Evolutionary conservation across 2,329 filamentous ascomycete genomes (phyloP), one percentile per base, ranked within the genome.

Genomic region (Chrysoporthe austroafricana): DNA sequence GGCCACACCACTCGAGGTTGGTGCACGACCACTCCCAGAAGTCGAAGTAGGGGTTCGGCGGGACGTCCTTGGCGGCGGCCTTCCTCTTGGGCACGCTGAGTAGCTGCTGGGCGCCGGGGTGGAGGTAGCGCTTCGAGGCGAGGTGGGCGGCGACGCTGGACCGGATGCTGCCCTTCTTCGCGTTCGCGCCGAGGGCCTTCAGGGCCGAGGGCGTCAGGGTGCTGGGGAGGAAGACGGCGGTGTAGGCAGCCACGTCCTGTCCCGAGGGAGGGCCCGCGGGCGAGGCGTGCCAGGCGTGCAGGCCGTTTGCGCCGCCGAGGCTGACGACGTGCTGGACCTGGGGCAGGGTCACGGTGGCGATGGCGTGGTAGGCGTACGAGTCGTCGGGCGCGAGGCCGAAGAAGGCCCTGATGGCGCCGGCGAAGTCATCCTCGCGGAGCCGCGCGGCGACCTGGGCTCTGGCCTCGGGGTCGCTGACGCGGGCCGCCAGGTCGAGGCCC

Each of bases 21-120:
- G 85, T 83, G 72, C 86, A 88, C 1, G 86, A 84, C 86, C 90
- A 91, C 36, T 82, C 80, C 85, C 90, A 91, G 73, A 91, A 86
- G 72, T 89, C 84, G 63, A 88, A 82, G 76, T 90, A 92, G 0
- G 90, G 91, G 74, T 94, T 94, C 5, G 72, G 73, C 59, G 73
- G 80, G 73, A 65, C 68, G 78, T 73, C 67, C 82, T 56, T 66
- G 70, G 80, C 39, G 70, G 76, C 77, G 57, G 81, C 80, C 71
- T 85, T 85, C 69, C 76, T 77, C 71, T 82, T 84, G 18, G 82
- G 80, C 44, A 85, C 76, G 36, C 79, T 81, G 70, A 83, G 78
- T 66, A 79, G 74, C 18, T 75, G 59, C 50, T 26, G 26, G 26
- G 73, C 70, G 54, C 75, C 73, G 8, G 83, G 76, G 76, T 86